A percentile compares a stretch with the other conserved stretches of the same genome.
phyloP scores from a whole-genome alignment of 2,329 filamentous ascomycete species.

The Sporothrix mexicana region DNA sequence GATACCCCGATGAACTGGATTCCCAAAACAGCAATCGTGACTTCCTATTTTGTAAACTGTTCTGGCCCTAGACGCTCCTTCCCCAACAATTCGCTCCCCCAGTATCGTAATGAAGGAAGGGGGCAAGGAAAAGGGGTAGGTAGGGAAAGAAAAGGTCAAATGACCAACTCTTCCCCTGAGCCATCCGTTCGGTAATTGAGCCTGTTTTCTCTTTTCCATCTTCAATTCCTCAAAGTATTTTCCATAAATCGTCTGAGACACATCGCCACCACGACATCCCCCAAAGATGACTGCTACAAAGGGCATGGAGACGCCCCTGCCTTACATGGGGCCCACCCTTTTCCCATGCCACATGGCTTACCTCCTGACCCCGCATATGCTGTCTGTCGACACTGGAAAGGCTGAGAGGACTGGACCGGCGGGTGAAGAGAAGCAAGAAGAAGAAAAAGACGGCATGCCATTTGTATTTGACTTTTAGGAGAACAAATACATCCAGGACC shows the following conservation, averaged over 20 bases:
- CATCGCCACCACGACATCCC: too few relatives aligned
- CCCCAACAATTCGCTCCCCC: neutral
- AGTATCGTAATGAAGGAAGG: too few relatives aligned
- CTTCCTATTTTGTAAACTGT: neutral
- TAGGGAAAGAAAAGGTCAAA: neutral
- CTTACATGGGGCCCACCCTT: too few relatives aligned
- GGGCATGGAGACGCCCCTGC: too few relatives aligned
- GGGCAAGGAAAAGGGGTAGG: neutral
- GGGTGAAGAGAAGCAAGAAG: neutral
- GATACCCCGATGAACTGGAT: too few relatives aligned
- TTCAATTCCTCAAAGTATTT: neutral
- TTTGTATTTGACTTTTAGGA: slow-evolving; percentile 18
- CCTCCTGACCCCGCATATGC: too few relatives aligned
- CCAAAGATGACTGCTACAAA: too few relatives aligned
- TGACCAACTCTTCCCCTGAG: neutral
- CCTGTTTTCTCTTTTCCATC: neutral
- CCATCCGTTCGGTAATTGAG: too few relatives aligned
- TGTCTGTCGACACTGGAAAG: neutral
- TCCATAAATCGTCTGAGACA: too few relatives aligned
- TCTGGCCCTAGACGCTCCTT: neutral
- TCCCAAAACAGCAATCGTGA: too few relatives aligned
- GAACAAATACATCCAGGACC: neutral
- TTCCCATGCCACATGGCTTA: too few relatives aligned
- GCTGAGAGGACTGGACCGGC: too few relatives aligned
- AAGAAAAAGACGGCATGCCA: neutral